phyloP scores from a whole-genome alignment of 192 early-diverging fungal species.

The Chytriomyces sp. region DNA sequence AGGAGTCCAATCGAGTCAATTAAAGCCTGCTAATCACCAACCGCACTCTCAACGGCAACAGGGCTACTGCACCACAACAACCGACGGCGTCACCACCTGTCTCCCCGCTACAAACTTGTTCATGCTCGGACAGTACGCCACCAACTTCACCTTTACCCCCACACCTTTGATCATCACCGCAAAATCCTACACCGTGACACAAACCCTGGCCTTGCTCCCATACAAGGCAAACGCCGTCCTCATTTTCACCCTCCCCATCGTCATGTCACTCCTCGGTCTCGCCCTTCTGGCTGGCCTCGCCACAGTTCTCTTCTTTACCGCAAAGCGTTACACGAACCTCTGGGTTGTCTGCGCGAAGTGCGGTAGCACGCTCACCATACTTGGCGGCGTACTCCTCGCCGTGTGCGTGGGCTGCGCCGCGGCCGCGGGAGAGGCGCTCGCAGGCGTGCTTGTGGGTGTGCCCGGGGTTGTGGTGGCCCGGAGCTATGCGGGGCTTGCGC shows the following conservation, averaged over 20 bases:
- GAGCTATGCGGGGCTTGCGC: not conserved
- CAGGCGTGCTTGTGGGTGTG: not conserved
- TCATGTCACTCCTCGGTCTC: conserved; percentile 2
- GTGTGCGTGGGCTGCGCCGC: not conserved
- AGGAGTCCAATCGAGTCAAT: not conserved
- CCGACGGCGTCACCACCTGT: conserved; percentile 1
- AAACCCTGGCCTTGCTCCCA: conserved; percentile 10
- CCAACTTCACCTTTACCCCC: conserved; percentile 14
- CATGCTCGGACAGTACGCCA: conserved; percentile 1
- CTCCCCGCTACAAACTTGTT: conserved; percentile 11
- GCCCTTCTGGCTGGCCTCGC: not conserved
- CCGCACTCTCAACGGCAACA: not conserved
- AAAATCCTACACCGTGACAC: not conserved
- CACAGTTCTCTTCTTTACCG: not conserved
- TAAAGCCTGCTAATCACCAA: not conserved
- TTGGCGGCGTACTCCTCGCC: not conserved
- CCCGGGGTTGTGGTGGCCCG: not conserved
- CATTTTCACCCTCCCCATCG: conserved; percentile 22
- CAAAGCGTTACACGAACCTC: not conserved
- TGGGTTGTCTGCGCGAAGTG: conserved; percentile 28
- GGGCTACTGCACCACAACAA: conserved; percentile 17
- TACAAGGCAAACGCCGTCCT: conserved; percentile 25
- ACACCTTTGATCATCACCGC: not conserved
- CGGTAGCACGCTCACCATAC: not conserved
- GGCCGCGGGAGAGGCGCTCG: not conserved